Evolutionary conservation across 179 eudicot genomes (phyloP).

Genomic region (Silene noctiflora): DNA sequence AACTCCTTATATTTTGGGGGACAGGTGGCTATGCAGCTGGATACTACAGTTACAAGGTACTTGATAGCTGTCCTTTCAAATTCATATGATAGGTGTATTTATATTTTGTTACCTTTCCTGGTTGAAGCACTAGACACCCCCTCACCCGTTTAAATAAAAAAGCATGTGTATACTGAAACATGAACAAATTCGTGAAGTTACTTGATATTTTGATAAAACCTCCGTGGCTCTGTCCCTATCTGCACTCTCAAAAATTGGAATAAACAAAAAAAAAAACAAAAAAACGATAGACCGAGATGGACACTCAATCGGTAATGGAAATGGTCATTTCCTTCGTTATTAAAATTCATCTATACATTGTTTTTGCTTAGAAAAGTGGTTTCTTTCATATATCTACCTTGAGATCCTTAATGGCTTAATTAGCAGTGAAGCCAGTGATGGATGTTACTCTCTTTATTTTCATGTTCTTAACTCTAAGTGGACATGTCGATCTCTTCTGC

Average conservation of each 20-base stretch:
- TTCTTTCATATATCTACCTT: not conserved
- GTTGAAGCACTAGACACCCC: not conserved
- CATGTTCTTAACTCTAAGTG: slow-evolving; percentile 1
- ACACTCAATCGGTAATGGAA: not conserved
- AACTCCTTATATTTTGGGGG: slow-evolving; percentile 15
- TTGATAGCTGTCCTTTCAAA: not conserved
- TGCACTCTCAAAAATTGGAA: not conserved
- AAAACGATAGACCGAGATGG: not conserved
- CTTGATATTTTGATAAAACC: not conserved
- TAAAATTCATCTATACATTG: not conserved
- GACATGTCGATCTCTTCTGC: slow-evolving; percentile 1
- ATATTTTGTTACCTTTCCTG: not conserved
- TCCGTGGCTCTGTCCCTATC: not conserved
- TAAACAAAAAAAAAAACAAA: too few relatives aligned
- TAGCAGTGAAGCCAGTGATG: not conserved
- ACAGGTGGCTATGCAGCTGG: slow-evolving; percentile 99
- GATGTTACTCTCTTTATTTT: not conserved
- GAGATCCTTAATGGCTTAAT: not conserved
- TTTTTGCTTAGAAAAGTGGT: not conserved
- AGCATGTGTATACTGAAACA: not conserved
- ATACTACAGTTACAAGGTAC: slow-evolving; percentile 98
- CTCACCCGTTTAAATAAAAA: not conserved
- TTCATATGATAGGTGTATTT: not conserved
- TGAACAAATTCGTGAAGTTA: not conserved
- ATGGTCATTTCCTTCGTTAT: not conserved